A percentile compares a stretch with the other conserved stretches of the same genome.
Conservation (phyloP, 192 early-diverging fungal species). For the Backusella macrospora region DNA sequence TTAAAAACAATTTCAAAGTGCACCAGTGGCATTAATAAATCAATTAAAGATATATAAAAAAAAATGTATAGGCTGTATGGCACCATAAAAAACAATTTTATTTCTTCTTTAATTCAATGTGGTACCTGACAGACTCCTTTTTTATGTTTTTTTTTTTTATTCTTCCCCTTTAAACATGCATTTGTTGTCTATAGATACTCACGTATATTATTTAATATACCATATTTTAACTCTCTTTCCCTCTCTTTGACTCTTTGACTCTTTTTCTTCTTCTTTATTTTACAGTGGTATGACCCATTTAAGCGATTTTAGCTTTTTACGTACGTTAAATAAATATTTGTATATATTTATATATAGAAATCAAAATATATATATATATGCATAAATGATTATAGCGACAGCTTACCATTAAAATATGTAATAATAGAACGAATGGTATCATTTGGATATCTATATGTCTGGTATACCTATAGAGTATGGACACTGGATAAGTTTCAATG, state of each 20-base stretch:
- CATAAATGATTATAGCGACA: constrained; percentile 34
- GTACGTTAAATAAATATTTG: constrained; percentile 21
- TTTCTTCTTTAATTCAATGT: constrained; percentile 81
- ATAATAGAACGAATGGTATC: constrained; percentile 32
- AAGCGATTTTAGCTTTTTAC: constrained; percentile 44
- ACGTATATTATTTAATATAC: not conserved
- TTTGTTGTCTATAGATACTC: not conserved
- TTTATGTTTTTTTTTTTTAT: constrained; percentile 91
- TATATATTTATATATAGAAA: constrained; percentile 34
- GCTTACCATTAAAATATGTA: constrained; percentile 13
- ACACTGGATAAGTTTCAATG: constrained; percentile 36
- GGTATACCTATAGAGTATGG: constrained; percentile 34
- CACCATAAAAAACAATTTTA: constrained; percentile 66
- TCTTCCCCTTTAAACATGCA: constrained; percentile 85
- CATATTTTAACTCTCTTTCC: not conserved
- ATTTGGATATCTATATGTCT: constrained; percentile 32
- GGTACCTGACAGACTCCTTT: constrained; percentile 76
- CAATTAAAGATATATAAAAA: constrained; percentile 58
- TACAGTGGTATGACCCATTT: constrained; percentile 36
- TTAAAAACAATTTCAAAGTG: not conserved
- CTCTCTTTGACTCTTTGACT: not conserved
- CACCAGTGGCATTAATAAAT: not conserved
- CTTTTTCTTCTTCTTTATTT: not conserved
- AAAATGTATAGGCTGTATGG: constrained; percentile 72
- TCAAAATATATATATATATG: constrained; percentile 20